These are phyloP conservation scores for Talaromyces albobiverticillius DNA, from an alignment of 2,329 filamentous ascomycete genomes.

Conservation along the genomic window DNA sequence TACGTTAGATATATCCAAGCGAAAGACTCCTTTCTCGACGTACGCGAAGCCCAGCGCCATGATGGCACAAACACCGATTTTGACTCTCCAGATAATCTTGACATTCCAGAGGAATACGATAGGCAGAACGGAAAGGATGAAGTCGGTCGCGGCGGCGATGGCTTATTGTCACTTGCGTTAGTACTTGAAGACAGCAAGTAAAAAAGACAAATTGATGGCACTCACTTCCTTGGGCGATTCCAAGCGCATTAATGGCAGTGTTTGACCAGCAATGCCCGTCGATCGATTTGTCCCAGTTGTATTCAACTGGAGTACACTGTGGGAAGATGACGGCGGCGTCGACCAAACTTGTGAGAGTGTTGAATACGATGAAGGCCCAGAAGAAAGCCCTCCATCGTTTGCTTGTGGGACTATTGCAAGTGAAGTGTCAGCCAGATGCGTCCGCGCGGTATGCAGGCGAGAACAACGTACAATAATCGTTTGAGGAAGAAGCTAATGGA, in stretches of 20 bases:
- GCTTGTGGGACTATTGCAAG: slow-evolving; percentile 9
- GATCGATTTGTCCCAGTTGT: slow-evolving; percentile 12
- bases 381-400: slow-evolving; percentile 16
- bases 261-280: slow-evolving; percentile 12
- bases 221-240: slow-evolving; percentile 10
- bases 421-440: neutral
- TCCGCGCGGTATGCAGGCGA: neutral
- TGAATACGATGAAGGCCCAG: slow-evolving; percentile 20
- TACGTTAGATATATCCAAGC: neutral
- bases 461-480: slow-evolving; percentile 15
- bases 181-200: neutral
- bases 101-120: slow-evolving; percentile 13
- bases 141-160: slow-evolving; percentile 12
- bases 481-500: slow-evolving; percentile 19
- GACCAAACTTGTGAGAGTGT: slow-evolving; percentile 15
- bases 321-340: slow-evolving; percentile 12
- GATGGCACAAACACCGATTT: slow-evolving; percentile 11
- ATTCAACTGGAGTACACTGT: slow-evolving; percentile 9
- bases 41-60: slow-evolving; percentile 15
- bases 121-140: slow-evolving; percentile 9
- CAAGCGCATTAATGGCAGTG: slow-evolving; percentile 11
- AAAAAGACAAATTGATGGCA: neutral
- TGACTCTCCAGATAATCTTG: slow-evolving; percentile 7
- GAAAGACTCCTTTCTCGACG: neutral
- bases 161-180: slow-evolving; percentile 4